phyloP scores from a whole-genome alignment of 768 basidiomycete genomes.

The Kwoniella sp. region DNA sequence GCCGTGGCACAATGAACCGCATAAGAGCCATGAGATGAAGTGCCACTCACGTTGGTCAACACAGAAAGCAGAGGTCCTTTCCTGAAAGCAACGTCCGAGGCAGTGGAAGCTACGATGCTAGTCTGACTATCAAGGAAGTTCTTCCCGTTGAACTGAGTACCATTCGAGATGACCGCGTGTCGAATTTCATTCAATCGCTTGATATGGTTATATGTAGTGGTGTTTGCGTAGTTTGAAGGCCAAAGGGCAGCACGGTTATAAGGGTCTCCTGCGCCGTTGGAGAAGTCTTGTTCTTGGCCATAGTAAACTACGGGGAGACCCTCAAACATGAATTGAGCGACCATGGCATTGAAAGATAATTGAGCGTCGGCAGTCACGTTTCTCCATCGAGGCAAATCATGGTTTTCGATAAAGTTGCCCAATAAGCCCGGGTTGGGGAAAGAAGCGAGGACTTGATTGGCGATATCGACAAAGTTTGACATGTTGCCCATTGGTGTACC shows the following conservation, averaged over 20 bases:
- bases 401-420: conserved; percentile 54
- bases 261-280: conserved; percentile 40
- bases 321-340: conserved; percentile 51
- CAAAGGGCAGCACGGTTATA: conserved; percentile 51
- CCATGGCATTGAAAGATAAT: conserved; percentile 51
- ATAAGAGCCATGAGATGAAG: not conserved
- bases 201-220: conserved; percentile 49
- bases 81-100: conserved; percentile 47
- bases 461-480: conserved; percentile 44
- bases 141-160: conserved; percentile 34
- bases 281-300: conserved; percentile 53
- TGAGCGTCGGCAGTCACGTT: conserved; percentile 48
- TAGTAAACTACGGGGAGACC: conserved; percentile 52
- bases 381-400: conserved; percentile 52
- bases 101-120: conserved; percentile 34
- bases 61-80: conserved; percentile 51
- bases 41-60: conserved; percentile 48
- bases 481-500: conserved; percentile 46
- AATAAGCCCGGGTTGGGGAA: conserved; percentile 48
- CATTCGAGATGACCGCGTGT: conserved; percentile 45
- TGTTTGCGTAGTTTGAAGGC: conserved; percentile 49
- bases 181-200: conserved; percentile 41
- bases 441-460: conserved; percentile 33
- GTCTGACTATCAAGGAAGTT: conserved; percentile 40
- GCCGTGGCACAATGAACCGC: not conserved